Percentiles rank a stretch among this genome's conserved stretches.
These are phyloP conservation scores for Ophiostoma angusticollis DNA, from an alignment of 2,329 filamentous ascomycete genomes.

Conservation along the genomic window DNA sequence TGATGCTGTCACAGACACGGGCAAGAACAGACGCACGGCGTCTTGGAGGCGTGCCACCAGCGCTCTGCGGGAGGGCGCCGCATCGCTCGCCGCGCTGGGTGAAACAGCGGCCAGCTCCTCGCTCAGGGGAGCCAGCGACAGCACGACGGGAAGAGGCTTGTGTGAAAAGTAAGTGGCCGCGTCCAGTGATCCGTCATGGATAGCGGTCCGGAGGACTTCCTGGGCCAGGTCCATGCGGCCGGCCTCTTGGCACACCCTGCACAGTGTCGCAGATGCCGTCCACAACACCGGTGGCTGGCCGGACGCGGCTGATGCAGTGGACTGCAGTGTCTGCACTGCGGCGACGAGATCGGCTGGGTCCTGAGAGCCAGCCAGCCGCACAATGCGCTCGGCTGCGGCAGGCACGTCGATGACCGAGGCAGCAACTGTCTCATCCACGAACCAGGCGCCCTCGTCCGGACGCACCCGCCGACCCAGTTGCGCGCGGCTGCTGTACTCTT, in stretches of 20 bases:
- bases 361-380: background rate
- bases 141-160: slow-evolving; percentile 23
- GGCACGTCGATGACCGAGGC: background rate
- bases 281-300: slow-evolving; percentile 10
- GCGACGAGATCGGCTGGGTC: background rate
- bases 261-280: slow-evolving; percentile 20
- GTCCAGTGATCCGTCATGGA: slow-evolving; percentile 18
- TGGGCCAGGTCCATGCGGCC: slow-evolving; percentile 22
- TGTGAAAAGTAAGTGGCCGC: slow-evolving; percentile 25
- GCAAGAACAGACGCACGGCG: slow-evolving; percentile 8
- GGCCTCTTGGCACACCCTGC: slow-evolving; percentile 20
- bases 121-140: slow-evolving; percentile 13
- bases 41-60: slow-evolving; percentile 4
- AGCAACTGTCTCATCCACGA: background rate
- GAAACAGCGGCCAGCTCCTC: background rate
- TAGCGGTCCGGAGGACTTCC: slow-evolving; percentile 18
- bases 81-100: background rate
- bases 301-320: background rate
- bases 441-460: background rate
- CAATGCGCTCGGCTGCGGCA: background rate
- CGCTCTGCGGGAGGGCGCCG: background rate
- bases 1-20: background rate
- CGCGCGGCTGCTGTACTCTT: slow-evolving; percentile 3
- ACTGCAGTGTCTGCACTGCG: background rate
- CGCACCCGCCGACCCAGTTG: background rate